Conservation (phyloP, 208 protist species). For the Trypanosoma lewisi region DNA sequence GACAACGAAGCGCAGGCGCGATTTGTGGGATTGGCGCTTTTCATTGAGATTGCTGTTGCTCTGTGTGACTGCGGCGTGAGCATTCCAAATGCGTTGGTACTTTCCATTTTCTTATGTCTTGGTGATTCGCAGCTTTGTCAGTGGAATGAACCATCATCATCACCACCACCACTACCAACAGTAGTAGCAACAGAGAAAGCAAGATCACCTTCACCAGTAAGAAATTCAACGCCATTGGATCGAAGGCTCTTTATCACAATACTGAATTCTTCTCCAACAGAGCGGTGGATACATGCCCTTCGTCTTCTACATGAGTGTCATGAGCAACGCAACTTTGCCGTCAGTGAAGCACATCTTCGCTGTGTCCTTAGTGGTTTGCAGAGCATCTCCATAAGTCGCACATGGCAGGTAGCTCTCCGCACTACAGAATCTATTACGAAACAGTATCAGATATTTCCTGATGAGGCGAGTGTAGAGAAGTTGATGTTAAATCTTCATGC, state of each 20-base stretch:
- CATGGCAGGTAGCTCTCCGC: slow-evolving; percentile 51
- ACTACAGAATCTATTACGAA: slow-evolving; percentile 34
- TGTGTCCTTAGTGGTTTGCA: slow-evolving; percentile 61
- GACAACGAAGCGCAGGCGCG: slow-evolving; percentile 66
- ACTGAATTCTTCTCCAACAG: slow-evolving; percentile 11
- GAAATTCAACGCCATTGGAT: not conserved
- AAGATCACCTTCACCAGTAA: not conserved
- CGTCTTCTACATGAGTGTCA: slow-evolving; percentile 35
- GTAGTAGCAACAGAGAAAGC: no score
- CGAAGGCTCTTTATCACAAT: slow-evolving; percentile 23
- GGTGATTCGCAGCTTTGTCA: slow-evolving; percentile 25
- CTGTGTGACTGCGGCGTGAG: slow-evolving; percentile 28
- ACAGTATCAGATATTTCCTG: slow-evolving; percentile 28
- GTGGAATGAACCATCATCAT: not conserved
- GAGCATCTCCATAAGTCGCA: slow-evolving; percentile 53
- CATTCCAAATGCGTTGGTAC: slow-evolving; percentile 60
- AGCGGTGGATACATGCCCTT: slow-evolving; percentile 49
- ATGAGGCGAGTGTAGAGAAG: slow-evolving; percentile 46
- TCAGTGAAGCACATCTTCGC: slow-evolving; percentile 58
- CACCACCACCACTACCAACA: no score
- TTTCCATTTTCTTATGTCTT: slow-evolving; percentile 69
- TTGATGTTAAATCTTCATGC: slow-evolving; percentile 66
- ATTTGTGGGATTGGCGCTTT: slow-evolving; percentile 45
- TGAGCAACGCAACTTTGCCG: slow-evolving; percentile 25
- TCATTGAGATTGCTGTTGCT: slow-evolving; percentile 28